Percentiles rank a stretch among this genome's conserved stretches.
Conservation (phyloP, 768 basidiomycete genomes). For the Nidularia pulvinata region DNA sequence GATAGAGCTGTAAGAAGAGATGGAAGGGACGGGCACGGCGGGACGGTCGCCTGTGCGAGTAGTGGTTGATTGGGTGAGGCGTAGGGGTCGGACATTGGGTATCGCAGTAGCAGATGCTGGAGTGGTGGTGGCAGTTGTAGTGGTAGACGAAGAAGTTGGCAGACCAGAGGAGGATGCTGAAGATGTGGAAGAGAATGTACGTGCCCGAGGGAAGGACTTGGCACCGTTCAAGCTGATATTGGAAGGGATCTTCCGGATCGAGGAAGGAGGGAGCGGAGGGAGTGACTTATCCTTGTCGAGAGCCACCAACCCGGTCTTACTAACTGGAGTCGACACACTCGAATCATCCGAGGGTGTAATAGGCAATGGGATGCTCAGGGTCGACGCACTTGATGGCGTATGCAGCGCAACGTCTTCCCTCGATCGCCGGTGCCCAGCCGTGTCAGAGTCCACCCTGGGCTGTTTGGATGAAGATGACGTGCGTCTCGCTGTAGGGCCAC, state of each 20-base stretch:
- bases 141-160: conserved; percentile 5
- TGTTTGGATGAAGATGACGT: not conserved
- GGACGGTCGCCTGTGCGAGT: conserved; percentile 21
- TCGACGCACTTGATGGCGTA: conserved; percentile 30
- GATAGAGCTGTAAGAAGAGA: conserved; percentile 8
- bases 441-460: not conserved
- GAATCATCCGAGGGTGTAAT: conserved; percentile 26
- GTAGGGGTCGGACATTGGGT: conserved; percentile 21
- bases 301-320: not conserved
- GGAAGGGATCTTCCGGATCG: conserved; percentile 1
- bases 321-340: not conserved
- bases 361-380: conserved; percentile 30
- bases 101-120: conserved; percentile 10
- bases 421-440: conserved; percentile 3
- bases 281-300: conserved; percentile 33
- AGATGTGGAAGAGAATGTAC: conserved; percentile 18
- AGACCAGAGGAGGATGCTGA: conserved; percentile 5
- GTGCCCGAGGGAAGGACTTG: conserved; percentile 16
- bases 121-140: not conserved
- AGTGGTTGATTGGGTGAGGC: conserved; percentile 21
- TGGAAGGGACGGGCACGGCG: conserved; percentile 29
- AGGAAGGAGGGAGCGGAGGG: conserved; percentile 22
- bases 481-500: not conserved
- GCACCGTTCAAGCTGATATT: not conserved
- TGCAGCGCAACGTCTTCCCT: conserved; percentile 11